phyloP scores from a whole-genome alignment of 1,139 yeast genomes.

The Debaryomyces fabryi region DNA sequence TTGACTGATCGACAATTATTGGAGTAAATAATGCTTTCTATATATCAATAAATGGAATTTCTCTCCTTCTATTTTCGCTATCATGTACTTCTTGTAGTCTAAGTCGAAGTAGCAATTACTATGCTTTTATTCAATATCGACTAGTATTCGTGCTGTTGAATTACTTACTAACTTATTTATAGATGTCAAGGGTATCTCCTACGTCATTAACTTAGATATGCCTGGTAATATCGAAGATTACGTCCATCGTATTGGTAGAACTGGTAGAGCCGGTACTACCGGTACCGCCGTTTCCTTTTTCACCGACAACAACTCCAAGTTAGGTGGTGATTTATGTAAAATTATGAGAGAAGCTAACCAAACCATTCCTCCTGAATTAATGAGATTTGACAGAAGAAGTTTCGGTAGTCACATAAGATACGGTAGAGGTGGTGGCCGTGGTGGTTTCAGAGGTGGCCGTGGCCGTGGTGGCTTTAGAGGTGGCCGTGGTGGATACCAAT shows the following conservation, averaged over 20 bases:
- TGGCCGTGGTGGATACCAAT: constrained; percentile 27
- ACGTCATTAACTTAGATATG: constrained; percentile 93
- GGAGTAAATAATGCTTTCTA: constrained; percentile 14
- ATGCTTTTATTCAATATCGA: constrained; percentile 7
- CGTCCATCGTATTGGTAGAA: constrained; percentile 95
- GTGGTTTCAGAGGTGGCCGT: constrained; percentile 52
- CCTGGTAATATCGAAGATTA: constrained; percentile 98
- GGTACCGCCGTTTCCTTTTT: constrained; percentile 97
- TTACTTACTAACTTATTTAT: constrained; percentile 36
- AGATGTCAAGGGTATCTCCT: constrained; percentile 97
- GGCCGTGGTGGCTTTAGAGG: constrained; percentile 35
- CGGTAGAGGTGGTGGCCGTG: constrained; percentile 56
- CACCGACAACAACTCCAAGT: constrained; percentile 82
- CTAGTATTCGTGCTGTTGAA: background rate
- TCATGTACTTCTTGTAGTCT: constrained; percentile 12
- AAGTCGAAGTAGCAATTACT: constrained; percentile 3
- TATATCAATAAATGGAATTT: constrained; percentile 11
- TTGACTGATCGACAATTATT: constrained; percentile 9
- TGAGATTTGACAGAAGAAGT: constrained; percentile 56
- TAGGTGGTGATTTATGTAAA: constrained; percentile 89
- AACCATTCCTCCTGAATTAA: constrained; percentile 69
- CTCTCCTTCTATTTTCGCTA: constrained; percentile 13
- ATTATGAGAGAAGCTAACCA: constrained; percentile 97
- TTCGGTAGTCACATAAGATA: constrained; percentile 59
- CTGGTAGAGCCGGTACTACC: constrained; percentile 96